Conservation (phyloP, 2,329 filamentous ascomycete genomes). For the Calcarisporium arbuscula region DNA sequence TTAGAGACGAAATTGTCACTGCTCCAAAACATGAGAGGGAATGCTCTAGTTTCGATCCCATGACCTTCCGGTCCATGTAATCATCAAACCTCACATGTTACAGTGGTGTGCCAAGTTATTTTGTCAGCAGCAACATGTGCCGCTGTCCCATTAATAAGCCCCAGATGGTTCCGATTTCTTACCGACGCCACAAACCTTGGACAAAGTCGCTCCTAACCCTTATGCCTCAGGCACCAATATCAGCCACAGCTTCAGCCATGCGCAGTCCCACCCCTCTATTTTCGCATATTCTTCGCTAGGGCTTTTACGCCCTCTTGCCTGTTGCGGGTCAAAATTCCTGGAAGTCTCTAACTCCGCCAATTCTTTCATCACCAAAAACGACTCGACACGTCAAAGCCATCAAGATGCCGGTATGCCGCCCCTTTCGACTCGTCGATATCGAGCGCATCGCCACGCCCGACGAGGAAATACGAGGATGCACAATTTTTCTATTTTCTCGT, state of each 20-base stretch:
- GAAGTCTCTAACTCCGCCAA: constrained; percentile 21
- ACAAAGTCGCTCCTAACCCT: too few relatives aligned
- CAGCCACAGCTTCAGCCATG: constrained; percentile 14
- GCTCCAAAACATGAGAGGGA: too few relatives aligned
- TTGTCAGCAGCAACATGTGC: too few relatives aligned
- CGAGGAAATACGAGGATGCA: neutral
- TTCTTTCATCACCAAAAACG: constrained; percentile 27
- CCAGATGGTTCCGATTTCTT: too few relatives aligned
- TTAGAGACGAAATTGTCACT: too few relatives aligned
- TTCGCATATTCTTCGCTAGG: constrained; percentile 21
- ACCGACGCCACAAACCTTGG: too few relatives aligned
- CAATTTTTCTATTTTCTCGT: neutral
- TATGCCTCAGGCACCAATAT: constrained; percentile 13
- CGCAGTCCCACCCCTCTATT: constrained; percentile 13
- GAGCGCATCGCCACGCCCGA: neutral
- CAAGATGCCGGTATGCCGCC: constrained; percentile 36
- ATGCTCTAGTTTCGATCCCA: too few relatives aligned
- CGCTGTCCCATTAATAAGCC: too few relatives aligned
- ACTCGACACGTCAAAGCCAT: constrained; percentile 31
- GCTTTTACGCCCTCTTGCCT: constrained; percentile 29
- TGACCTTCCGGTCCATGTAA: too few relatives aligned
- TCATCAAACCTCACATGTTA: too few relatives aligned
- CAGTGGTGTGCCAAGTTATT: too few relatives aligned
- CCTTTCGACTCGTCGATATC: constrained; percentile 2
- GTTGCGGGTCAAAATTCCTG: constrained; percentile 27